These are phyloP conservation scores for Plasmodium berghei DNA, from an alignment of 169 alveolate genomes.

Conservation along the genomic window DNA sequence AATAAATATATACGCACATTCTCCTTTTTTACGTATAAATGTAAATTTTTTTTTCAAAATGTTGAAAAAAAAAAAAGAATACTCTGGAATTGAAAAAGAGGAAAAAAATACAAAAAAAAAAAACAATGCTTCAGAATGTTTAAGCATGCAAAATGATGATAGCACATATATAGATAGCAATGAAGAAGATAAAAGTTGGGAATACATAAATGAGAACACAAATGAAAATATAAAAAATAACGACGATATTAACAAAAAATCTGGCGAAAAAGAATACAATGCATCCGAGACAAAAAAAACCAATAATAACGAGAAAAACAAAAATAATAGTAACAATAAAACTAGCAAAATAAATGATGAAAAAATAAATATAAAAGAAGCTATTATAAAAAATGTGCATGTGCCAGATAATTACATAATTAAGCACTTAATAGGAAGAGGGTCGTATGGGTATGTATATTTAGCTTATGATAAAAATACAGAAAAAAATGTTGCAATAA, in stretches of 20 bases:
- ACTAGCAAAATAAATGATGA: neutral
- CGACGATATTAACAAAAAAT: slow-evolving; percentile 2
- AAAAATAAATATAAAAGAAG: slow-evolving; percentile 66
- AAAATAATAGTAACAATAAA: neutral
- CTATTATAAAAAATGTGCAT: slow-evolving; percentile 52
- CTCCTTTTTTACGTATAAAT: neutral
- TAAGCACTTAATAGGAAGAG: slow-evolving; percentile 93
- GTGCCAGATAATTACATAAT: slow-evolving; percentile 90
- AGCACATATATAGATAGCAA: slow-evolving; percentile 7
- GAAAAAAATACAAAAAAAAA: slow-evolving; percentile 33
- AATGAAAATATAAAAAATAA: slow-evolving; percentile 1
- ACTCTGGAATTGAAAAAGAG: slow-evolving; percentile 13
- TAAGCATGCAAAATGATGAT: slow-evolving; percentile 17
- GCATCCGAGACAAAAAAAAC: neutral
- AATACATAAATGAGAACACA: neutral
- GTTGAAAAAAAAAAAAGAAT: slow-evolving; percentile 58
- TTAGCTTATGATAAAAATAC: slow-evolving; percentile 88
- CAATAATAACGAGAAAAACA: neutral
- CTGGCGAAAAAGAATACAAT: neutral
- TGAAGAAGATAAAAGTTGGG: neutral
- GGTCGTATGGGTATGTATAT: slow-evolving; percentile 95
- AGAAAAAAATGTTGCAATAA: slow-evolving; percentile 95
- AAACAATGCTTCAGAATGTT: neutral
- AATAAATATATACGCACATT: neutral
- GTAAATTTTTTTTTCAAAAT: neutral